Conservation (phyloP, 805 yeast genomes). For the Cyberlindnera xylosilytica region DNA sequence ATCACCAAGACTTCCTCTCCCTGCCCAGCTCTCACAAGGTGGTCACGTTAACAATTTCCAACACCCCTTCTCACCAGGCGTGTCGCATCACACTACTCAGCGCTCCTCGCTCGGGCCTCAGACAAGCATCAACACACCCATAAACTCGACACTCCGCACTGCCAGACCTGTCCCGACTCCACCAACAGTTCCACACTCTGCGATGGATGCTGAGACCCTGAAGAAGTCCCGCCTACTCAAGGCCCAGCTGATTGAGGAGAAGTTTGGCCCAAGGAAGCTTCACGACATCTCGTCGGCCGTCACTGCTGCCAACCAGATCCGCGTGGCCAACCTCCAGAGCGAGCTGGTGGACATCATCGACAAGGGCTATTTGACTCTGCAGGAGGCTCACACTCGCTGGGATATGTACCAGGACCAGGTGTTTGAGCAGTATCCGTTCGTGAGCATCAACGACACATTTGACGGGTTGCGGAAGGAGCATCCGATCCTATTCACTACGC, state of each 20-base stretch:
- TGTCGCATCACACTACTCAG: slow-evolving; percentile 1
- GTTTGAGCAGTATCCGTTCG: slow-evolving; percentile 50
- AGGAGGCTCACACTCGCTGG: slow-evolving; percentile 58
- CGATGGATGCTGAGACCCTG: slow-evolving; percentile 8
- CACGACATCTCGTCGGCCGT: slow-evolving; percentile 44
- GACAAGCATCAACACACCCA: too few species aligned
- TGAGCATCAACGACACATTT: slow-evolving; percentile 46
- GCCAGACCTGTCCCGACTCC: too few species aligned
- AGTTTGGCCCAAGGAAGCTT: slow-evolving; percentile 40
- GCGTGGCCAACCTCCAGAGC: slow-evolving; percentile 19
- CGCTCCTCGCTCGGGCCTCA: slow-evolving; percentile 6
- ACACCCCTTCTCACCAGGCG: slow-evolving; percentile 1
- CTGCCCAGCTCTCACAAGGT: background rate
- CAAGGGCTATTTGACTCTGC: slow-evolving; percentile 51
- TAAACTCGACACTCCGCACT: too few species aligned
- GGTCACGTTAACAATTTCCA: background rate
- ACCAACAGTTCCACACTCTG: slow-evolving; percentile 6
- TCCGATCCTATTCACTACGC: slow-evolving; percentile 62
- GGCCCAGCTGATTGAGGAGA: slow-evolving; percentile 36
- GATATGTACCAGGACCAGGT: slow-evolving; percentile 45
- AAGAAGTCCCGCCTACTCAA: slow-evolving; percentile 29
- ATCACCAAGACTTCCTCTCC: background rate
- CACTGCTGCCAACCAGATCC: slow-evolving; percentile 41
- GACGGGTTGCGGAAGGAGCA: slow-evolving; percentile 45
- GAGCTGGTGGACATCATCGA: slow-evolving; percentile 47